Conservation (phyloP, 495 filamentous ascomycete species). For the Penicillium arizonense region DNA sequence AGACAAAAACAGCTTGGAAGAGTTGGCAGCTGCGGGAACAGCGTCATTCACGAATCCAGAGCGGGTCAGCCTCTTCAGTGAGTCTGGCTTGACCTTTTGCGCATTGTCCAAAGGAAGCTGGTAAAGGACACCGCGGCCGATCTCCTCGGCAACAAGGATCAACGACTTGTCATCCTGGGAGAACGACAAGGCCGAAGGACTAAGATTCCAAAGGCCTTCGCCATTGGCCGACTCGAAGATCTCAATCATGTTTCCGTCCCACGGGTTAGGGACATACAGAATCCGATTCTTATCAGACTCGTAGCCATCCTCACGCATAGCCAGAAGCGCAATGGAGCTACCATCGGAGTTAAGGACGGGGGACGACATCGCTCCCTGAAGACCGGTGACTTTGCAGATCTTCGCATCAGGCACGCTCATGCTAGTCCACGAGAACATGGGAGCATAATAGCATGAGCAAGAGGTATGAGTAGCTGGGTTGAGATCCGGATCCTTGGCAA, state of each 20-base stretch:
- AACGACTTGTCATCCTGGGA: constrained; percentile 62
- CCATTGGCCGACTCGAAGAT: constrained; percentile 62
- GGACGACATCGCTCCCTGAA: constrained; percentile 70
- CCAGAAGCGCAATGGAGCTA: constrained; percentile 71
- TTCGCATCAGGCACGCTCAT: constrained; percentile 43
- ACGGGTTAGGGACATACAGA: constrained; percentile 61
- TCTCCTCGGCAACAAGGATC: constrained; percentile 65
- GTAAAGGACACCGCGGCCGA: constrained; percentile 62
- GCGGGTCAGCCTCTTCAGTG: constrained; percentile 56
- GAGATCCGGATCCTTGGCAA: constrained; percentile 78
- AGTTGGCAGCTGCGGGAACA: constrained; percentile 46
- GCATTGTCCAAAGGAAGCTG: constrained; percentile 56
- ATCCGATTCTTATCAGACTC: constrained; percentile 86
- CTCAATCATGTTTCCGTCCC: constrained; percentile 56
- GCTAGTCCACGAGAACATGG: constrained; percentile 58
- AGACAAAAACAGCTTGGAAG: constrained; percentile 59
- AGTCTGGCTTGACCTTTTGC: constrained; percentile 45
- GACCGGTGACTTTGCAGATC: constrained; percentile 32
- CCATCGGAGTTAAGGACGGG: constrained; percentile 79
- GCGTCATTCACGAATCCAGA: constrained; percentile 61
- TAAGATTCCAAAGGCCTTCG: constrained; percentile 63
- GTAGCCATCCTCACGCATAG: constrained; percentile 78
- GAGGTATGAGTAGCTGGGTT: constrained; percentile 81
- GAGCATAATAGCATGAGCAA: constrained; percentile 60
- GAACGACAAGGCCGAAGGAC: constrained; percentile 65